phyloP scores from a whole-genome alignment of 148 eudicot species.

The Fagopyrum homotropicum region DNA sequence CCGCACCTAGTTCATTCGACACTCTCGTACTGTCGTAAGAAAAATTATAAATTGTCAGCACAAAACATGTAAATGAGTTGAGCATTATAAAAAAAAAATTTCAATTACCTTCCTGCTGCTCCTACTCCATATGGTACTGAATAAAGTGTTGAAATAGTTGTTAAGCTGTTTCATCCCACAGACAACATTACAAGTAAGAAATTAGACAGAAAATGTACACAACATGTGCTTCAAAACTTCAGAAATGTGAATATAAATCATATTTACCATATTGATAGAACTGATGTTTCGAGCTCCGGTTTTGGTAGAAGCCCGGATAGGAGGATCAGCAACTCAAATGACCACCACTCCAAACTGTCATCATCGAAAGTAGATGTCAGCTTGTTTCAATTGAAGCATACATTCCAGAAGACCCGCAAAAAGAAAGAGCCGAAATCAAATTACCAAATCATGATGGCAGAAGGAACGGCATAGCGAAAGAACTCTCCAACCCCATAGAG shows the following conservation, averaged over 20 bases:
- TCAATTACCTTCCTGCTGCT: constrained; percentile 62
- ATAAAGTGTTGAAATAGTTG: constrained; percentile 58
- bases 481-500: constrained; percentile 25
- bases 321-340: constrained; percentile 67
- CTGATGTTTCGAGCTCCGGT: constrained; percentile 79
- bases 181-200: neutral
- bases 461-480: constrained; percentile 38
- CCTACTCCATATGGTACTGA: constrained; percentile 68
- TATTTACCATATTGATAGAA: constrained; percentile 66
- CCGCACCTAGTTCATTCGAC: constrained; percentile 13
- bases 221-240: neutral
- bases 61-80: neutral
- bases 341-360: constrained; percentile 76
- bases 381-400: neutral
- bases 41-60: neutral
- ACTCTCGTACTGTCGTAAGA: constrained; percentile 7
- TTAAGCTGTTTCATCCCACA: constrained; percentile 35
- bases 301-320: constrained; percentile 72
- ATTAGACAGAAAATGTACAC: neutral
- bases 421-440: neutral
- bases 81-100: neutral
- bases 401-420: neutral
- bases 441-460: constrained; percentile 51
- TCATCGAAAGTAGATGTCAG: neutral
- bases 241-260: constrained; percentile 13